Evolutionary conservation across 2,329 filamentous ascomycete species (phyloP).

Genomic region (Exophiala phaeomuriformis): DNA sequence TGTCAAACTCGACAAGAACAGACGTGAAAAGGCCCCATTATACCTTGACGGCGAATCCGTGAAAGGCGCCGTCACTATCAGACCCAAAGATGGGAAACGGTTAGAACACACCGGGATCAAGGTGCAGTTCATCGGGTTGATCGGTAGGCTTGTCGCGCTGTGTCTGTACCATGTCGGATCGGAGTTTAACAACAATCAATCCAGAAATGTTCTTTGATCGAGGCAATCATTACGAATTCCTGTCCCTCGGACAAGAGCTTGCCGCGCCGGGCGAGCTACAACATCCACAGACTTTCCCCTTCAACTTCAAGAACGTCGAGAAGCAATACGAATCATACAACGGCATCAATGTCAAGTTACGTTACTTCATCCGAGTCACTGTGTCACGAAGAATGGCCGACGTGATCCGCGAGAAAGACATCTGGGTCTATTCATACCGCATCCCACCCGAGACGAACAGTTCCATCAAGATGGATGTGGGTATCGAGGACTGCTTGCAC

Average conservation of each 20-base stretch:
- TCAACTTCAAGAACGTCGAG: constrained; percentile 99
- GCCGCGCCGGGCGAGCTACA: constrained; percentile 95
- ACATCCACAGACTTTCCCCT: constrained; percentile 96
- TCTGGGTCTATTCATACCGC: constrained; percentile 98
- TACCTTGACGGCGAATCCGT: constrained; percentile 99
- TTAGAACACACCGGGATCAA: constrained; percentile 98
- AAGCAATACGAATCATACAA: constrained; percentile 99
- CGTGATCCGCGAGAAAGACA: constrained; percentile 96
- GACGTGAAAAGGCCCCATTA: constrained; percentile 89
- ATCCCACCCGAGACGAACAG: constrained; percentile 97
- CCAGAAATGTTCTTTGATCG: constrained; percentile 99
- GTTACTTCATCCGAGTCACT: constrained; percentile 95
- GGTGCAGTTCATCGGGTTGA: constrained; percentile 98
- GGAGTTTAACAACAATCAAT: constrained; percentile 7
- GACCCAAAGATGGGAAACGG: constrained; percentile 96
- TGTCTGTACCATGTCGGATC: not conserved
- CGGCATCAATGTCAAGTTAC: constrained; percentile 97
- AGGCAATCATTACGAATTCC: constrained; percentile 98
- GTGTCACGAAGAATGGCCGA: constrained; percentile 96
- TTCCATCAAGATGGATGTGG: constrained; percentile 99
- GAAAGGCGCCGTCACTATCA: constrained; percentile 87
- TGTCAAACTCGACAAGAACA: constrained; percentile 96
- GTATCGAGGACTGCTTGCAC: constrained; percentile 97
- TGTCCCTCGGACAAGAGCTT: constrained; percentile 92
- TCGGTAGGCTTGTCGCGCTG: constrained; percentile 53